Base-by-base conservation (phyloP, 2,329 filamentous ascomycete genomes). In the Pseudogymnoascus verrucosus region DNA sequence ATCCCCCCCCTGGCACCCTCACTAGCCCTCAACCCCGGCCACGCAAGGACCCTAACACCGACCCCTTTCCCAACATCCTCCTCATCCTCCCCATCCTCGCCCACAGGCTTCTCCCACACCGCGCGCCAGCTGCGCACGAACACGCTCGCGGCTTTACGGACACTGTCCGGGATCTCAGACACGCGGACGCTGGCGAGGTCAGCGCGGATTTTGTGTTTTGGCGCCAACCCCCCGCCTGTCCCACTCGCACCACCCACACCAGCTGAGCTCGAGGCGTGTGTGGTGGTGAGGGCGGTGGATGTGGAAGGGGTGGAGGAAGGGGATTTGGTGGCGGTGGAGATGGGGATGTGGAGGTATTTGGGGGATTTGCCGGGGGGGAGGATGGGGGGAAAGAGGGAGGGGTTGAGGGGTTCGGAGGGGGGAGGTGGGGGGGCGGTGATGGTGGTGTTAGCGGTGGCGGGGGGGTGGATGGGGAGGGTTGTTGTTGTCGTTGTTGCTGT, bases 121-220 rank as follows among this genome's bases (percentile, higher is more conserved):
- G 37, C 37, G 4, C 37, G 4, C 77, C 93, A 98, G 64, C 90
- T 93, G 59, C 92, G 89, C 7, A 93, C 93, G 71, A 88, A 98
- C 1, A 98, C 93, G 8, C 90, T 91, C 70, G 93, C 93, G 63
- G 85, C 86, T 77, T 92, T 92, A 68, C 93, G 90, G 78, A 96
- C 97, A 14, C 91, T 95, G 75, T 98, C 93, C 1, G 93, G 93
- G 72, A 98, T 96, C 76, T 98, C 93, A 71, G 93, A 89, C 79
- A 95, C 96, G 74, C 97, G 89, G 69, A 97, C 92, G 51, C 88
- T 87, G 72, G 97, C 91, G n/a, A 99, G 85, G 67, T 90, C 95
- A 61, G 97, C 93, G 66, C 93, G 89, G 54, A 98, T 40, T 11
- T 40, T 40, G n/a, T 40, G 37, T 40, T 40, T 40, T 0, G 37